Conservation (phyloP, 208 protist genomes). For the Crithidia expoeki region DNA sequence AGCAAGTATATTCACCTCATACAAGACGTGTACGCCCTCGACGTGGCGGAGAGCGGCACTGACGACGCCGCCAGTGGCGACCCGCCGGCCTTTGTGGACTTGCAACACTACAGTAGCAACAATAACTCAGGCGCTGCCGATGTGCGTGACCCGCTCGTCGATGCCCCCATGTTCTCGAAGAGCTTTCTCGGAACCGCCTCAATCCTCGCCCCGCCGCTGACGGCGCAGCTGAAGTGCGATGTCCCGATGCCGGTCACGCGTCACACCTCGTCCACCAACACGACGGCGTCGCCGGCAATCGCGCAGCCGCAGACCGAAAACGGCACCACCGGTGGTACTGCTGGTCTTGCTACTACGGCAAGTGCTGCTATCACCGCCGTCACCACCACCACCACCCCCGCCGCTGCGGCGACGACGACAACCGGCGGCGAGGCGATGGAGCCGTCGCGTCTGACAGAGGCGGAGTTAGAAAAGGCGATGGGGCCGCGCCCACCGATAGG, state of each 20-base stretch:
- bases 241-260: conserved; percentile 2
- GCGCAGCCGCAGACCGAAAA: background rate
- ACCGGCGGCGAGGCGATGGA: conserved; percentile 23
- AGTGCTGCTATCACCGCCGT: background rate
- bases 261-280: conserved; percentile 3
- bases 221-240: conserved; percentile 6
- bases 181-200: conserved; percentile 18
- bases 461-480: conserved; percentile 25
- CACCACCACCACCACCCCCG: background rate
- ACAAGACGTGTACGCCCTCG: conserved; percentile 41
- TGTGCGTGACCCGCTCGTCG: conserved; percentile 7
- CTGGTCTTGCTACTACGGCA: background rate
- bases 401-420: background rate
- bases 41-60: conserved; percentile 9
- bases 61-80: conserved; percentile 13
- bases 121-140: conserved; percentile 4
- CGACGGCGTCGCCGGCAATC: background rate
- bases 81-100: conserved; percentile 3
- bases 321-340: background rate
- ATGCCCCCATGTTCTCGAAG: conserved; percentile 19
- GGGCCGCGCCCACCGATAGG: conserved; percentile 14
- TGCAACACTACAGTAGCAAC: background rate
- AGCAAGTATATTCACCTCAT: conserved; percentile 50
- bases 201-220: conserved; percentile 9
- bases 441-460: conserved; percentile 28